Percentiles rank a stretch among this genome's conserved stretches.
Evolutionary conservation across 805 yeast species (phyloP).

Genomic region (Metschnikowia gruessii): DNA sequence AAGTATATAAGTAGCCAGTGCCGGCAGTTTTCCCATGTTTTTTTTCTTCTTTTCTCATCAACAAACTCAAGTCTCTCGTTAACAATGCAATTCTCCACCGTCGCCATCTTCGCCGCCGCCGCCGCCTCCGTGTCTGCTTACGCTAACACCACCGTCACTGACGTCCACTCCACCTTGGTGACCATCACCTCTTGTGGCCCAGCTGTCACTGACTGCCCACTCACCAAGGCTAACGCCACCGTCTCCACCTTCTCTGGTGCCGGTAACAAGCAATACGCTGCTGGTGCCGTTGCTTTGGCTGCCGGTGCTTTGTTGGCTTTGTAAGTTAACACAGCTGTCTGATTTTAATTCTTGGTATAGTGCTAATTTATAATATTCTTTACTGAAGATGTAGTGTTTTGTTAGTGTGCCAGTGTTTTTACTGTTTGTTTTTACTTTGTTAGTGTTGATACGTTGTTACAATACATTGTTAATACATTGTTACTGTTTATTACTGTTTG

Average conservation of each 20-base stretch:
- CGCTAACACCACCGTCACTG: slow-evolving; percentile 17
- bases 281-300: slow-evolving; percentile 28
- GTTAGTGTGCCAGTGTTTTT: no score
- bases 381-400: no score
- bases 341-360: slow-evolving; percentile 17
- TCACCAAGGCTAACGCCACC: slow-evolving; percentile 17
- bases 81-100: slow-evolving; percentile 24
- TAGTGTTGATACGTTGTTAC: no score
- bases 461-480: no score
- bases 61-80: slow-evolving; percentile 18
- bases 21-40: background rate
- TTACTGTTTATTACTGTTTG: no score
- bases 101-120: slow-evolving; percentile 22
- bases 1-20: slow-evolving; percentile 1
- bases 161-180: slow-evolving; percentile 18
- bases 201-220: slow-evolving; percentile 21
- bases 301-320: slow-evolving; percentile 31
- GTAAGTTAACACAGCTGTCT: slow-evolving; percentile 19
- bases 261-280: slow-evolving; percentile 26
- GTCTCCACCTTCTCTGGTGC: slow-evolving; percentile 22
- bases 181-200: slow-evolving; percentile 24
- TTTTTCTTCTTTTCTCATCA: slow-evolving; percentile 1
- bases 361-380: slow-evolving; percentile 12
- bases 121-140: slow-evolving; percentile 20
- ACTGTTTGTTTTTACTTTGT: no score